Evolutionary conservation across 768 basidiomycete genomes (phyloP), one percentile per base, ranked within the genome.

Genomic region (Exidia glandulosa): DNA sequence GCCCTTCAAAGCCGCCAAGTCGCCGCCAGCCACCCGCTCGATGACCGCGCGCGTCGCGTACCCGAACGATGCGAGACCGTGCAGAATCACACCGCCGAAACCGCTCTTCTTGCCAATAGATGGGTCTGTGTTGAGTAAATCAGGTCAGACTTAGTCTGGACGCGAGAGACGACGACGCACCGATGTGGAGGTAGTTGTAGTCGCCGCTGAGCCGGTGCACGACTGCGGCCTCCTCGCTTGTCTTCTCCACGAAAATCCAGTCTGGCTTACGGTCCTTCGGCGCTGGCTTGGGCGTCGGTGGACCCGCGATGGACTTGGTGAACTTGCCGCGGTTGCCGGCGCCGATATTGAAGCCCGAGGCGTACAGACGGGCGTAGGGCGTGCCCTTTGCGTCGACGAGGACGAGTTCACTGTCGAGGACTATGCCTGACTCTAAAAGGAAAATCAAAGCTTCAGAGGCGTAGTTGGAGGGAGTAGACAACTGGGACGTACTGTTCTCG

Each of bases 81-180:
- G 91, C 2, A 94, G 79, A 66, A 94, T 92, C 36, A 86, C 83
- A 55, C 86, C 91, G 2, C 88, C 88, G 66, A 94, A 93, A 12
- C 90, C 89, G 19, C 84, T 77, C 7, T 75, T 77, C 63, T 82
- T 69, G n/a, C 90, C 91, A 37, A 89, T 82, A 14, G 66, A 70
- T 1, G 90, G 88, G 74, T 93, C 90, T 87, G 67, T 61, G 14
- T 27, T 32, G 36, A 25, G 36, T 55, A 54, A 37, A 41, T 23
- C 6, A 45, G 41, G 23, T 5, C 5, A 5, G 41, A 45, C 6
- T 23, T 14, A 37, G 10, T 37, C 36, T 37, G 36, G 5, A 13
- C 19, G 19, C 41, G 41, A 45, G n/a, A n/a, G n/a, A n/a, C n/a
- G n/a, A 34, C 36, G 27, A 60, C 75, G 14, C 57, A 86, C 85